Evolutionary conservation across 2,329 filamentous ascomycete genomes (phyloP), one percentile per base, ranked within the genome.

Genomic region (Decorospora gaudefroyi): DNA sequence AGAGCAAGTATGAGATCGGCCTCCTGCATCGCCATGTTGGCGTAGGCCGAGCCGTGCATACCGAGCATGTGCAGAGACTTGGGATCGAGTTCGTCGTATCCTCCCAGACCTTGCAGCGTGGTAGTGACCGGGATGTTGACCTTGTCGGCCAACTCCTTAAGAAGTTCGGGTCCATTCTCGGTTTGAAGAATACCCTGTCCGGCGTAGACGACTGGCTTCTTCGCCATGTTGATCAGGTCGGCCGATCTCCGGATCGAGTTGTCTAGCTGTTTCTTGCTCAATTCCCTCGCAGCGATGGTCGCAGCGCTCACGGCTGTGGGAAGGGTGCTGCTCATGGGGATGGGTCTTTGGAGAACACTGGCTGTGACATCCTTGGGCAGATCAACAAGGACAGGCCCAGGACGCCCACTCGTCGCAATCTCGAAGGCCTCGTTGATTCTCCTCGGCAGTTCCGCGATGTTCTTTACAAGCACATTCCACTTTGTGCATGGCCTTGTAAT

Each of bases 401-500:
- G 93, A 34, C 93, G 84, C 49, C 93, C 93, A 62, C 87, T 93
- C 28, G 90, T 97, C 27, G 93, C 93, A 67, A 97, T 97, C 75
- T 97, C 91, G 67, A 97, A 97, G 34, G 93, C 93, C 76, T 97
- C 93, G 71, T 96, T 96, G 68, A 97, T 97, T 55, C 92, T 83
- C 62, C 88, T 84, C 36, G 93, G 93, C 42, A 99, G 79, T 74
- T 99, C 93, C 36, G 89, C 90, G 42, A 96, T 85, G 70, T 86
- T 92, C 80, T 95, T 96, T 34, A 96, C 90, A 90, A 97, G 95
- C 49, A 95, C 90, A 64, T 97, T 97, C 93, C 93, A 99, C 78
- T 97, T 97, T 59, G 91, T 96, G 79, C 91, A 96, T 13, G 91
- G 85, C 64, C 92, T 83, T 22, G 90, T 95, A 71, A 99, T 97